Evolutionary conservation across 352 stramenopile species (phyloP), one percentile per base, ranked within the genome.

Genomic region (Globisporangium cederbergense): DNA sequence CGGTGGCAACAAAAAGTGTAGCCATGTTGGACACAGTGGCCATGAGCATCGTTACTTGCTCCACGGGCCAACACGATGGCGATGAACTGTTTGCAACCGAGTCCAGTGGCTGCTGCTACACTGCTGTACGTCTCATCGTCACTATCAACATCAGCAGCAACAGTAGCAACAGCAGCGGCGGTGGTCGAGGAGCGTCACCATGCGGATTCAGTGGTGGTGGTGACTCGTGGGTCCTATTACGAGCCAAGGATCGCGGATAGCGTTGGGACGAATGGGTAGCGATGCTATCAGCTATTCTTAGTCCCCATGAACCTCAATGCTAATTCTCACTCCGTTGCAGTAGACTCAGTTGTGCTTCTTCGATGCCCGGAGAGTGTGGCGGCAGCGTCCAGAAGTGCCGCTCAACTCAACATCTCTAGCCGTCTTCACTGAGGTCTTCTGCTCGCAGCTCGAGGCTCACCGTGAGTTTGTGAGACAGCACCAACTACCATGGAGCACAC

Each of bases 401-500:
- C 40, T n/a, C 40, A 18, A 46, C 13, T 46, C 40, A 46, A n/a
- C 40, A 46, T 46, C 36, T 16, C 36, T 14, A 4, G 36, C 36
- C 36, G 9, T 42, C 36, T 28, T 36, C 28, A 30, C 11, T 54
- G 14, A 22, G 22, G 45, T 10, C 25, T 30, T 14, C 46, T 32
- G 46, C 46, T 20, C 25, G 16, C 3, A 36, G 22, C 11, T 4
- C 22, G 10, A 9, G 28, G 22, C 20, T 30, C 11, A 13, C 13
- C 14, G 47, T 32, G 11, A n/a, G 20, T 32, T 8, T n/a, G 20
- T 14, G 25, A 3, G 22, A 2, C 28, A 38, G 14, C 2, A 40
- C 50, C 30, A 56, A 2, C 16, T 3, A 61, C 4, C 20, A 70
- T 70, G 64, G 58, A 70, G 14, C 36, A 70, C 50, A 70, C 62